phyloP scores from a whole-genome alignment of 257 asterid species.

The Linderniella brevidens region DNA sequence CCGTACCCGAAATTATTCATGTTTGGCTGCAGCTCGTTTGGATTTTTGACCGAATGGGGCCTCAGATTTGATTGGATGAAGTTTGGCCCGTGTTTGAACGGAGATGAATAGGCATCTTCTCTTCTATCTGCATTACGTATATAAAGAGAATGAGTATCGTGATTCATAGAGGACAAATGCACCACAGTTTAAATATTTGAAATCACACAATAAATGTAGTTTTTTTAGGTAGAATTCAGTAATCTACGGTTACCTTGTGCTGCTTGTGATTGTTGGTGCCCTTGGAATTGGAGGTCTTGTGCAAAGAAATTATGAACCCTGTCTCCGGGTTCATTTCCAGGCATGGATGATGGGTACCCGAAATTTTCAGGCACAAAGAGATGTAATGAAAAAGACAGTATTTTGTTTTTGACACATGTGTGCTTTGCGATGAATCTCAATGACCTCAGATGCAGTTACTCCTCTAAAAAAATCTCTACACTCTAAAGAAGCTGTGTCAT shows the following conservation, averaged over 20 bases:
- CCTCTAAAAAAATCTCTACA: too few relatives aligned
- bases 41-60: slow-evolving; percentile 36
- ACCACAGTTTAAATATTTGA: not conserved
- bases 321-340: slow-evolving; percentile 80
- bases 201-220: slow-evolving; percentile 12
- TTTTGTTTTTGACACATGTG: too few relatives aligned
- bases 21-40: slow-evolving; percentile 32
- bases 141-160: not conserved
- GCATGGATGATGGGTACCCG: slow-evolving; percentile 56
- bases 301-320: slow-evolving; percentile 89
- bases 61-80: slow-evolving; percentile 36
- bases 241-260: slow-evolving; percentile 39
- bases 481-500: too few relatives aligned
- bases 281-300: slow-evolving; percentile 52
- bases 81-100: slow-evolving; percentile 38
- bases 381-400: too few relatives aligned
- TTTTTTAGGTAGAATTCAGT: slow-evolving; percentile 23
- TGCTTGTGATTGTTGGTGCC: slow-evolving; percentile 43
- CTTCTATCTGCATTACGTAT: slow-evolving; percentile 31
- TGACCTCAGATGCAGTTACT: too few relatives aligned
- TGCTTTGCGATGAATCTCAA: too few relatives aligned
- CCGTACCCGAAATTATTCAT: slow-evolving; percentile 48
- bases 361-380: not conserved
- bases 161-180: slow-evolving; percentile 4
- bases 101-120: slow-evolving; percentile 31